Percentiles rank a stretch among this genome's conserved stretches.
Conservation (phyloP, 306 rosid species). For the Delonix regia region DNA sequence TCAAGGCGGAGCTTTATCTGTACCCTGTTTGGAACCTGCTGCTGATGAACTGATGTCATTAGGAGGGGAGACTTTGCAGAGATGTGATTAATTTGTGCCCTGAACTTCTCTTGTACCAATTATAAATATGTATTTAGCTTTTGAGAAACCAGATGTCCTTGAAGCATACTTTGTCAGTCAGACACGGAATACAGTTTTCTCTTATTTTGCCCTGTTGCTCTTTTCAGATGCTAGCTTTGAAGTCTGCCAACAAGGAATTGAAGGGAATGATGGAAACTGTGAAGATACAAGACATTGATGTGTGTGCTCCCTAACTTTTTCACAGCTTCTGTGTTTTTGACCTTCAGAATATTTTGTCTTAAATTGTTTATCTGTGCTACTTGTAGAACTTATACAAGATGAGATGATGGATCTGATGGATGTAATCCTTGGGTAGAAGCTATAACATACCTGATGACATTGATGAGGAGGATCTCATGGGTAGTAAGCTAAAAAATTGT, state of each 20-base stretch:
- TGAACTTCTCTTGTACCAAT: slow-evolving; percentile 35
- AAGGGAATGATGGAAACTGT: slow-evolving; percentile 96
- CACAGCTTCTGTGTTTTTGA: slow-evolving; percentile 24
- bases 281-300: slow-evolving; percentile 91
- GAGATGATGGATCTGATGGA: slow-evolving; percentile 98
- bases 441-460: slow-evolving; percentile 88
- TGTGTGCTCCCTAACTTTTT: slow-evolving; percentile 40
- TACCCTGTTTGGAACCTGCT: slow-evolving; percentile 87
- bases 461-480: slow-evolving; percentile 89
- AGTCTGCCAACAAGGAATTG: slow-evolving; percentile 90
- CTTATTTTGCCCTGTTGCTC: background rate
- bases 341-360: slow-evolving; percentile 24
- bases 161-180: slow-evolving; percentile 28
- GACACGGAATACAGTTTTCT: slow-evolving; percentile 11
- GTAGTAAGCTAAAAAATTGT: slow-evolving; percentile 63
- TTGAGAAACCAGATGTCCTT: slow-evolving; percentile 25
- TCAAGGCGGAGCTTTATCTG: slow-evolving; percentile 83
- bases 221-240: slow-evolving; percentile 82
- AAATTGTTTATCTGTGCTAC: slow-evolving; percentile 4
- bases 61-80: slow-evolving; percentile 57
- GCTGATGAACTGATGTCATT: slow-evolving; percentile 62
- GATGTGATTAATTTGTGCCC: slow-evolving; percentile 35
- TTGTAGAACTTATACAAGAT: slow-evolving; percentile 84
- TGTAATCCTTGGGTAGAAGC: slow-evolving; percentile 89
- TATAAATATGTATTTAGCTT: slow-evolving; percentile 42